These are phyloP conservation scores for Tricholomella constricta DNA, from an alignment of 768 basidiomycete species.

Conservation along the genomic window DNA sequence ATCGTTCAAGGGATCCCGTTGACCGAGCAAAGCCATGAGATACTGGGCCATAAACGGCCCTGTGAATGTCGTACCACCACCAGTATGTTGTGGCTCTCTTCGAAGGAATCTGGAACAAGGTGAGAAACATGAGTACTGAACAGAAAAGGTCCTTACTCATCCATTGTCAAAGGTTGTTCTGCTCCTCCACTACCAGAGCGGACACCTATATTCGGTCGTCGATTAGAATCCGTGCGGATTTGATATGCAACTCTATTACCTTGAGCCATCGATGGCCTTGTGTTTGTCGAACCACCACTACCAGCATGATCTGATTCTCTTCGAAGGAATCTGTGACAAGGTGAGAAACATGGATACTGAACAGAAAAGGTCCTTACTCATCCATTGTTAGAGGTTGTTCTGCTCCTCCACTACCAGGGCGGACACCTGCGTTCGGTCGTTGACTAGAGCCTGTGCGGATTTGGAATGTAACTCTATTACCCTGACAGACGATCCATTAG, in stretches of 20 bases:
- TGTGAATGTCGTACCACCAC: no score
- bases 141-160: slow-evolving; percentile 46
- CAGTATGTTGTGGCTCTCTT: slow-evolving; percentile 24
- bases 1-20: slow-evolving; percentile 46
- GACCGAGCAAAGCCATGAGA: slow-evolving; percentile 60
- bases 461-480: slow-evolving; percentile 18
- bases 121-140: not conserved
- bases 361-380: slow-evolving; percentile 42
- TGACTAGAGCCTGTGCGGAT: slow-evolving; percentile 12
- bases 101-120: slow-evolving; percentile 32
- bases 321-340: slow-evolving; percentile 32
- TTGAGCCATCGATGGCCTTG: no score
- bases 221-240: slow-evolving; percentile 12
- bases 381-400: slow-evolving; percentile 48
- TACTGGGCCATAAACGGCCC: slow-evolving; percentile 75
- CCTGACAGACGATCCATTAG: not conserved
- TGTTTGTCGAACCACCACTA: slow-evolving; percentile 43
- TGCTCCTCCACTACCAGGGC: slow-evolving; percentile 10
- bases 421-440: slow-evolving; percentile 4
- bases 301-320: slow-evolving; percentile 30
- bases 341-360: not conserved
- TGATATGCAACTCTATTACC: slow-evolving; percentile 17
- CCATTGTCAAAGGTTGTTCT: slow-evolving; percentile 45
- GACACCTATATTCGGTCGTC: slow-evolving; percentile 5
- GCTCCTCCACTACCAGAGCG: slow-evolving; percentile 10